These are phyloP conservation scores for Lotus japonicus DNA, from an alignment of 306 rosid genomes.

Conservation along the genomic window DNA sequence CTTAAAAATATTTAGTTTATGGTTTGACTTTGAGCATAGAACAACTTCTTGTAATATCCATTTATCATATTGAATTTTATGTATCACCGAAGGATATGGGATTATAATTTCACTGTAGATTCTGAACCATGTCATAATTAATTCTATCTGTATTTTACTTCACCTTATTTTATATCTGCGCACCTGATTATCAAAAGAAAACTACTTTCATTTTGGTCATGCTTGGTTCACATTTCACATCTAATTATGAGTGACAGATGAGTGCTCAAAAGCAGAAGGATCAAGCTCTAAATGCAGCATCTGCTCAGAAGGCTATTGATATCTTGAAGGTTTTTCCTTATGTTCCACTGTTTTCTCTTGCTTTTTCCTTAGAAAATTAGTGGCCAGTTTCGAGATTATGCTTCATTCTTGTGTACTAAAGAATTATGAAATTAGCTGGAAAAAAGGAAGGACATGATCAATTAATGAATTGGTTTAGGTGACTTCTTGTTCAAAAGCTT, in stretches of 20 bases:
- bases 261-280: conserved; percentile 78
- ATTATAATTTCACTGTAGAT: not conserved
- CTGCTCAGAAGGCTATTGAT: conserved; percentile 73
- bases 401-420: not conserved
- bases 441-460: not conserved
- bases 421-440: not conserved
- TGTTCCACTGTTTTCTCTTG: not conserved
- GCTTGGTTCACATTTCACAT: not conserved
- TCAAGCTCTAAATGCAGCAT: conserved; percentile 56
- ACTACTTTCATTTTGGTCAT: not conserved
- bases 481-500: not conserved
- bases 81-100: not conserved
- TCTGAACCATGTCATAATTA: not conserved
- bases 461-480: not conserved
- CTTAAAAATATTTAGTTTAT: not conserved
- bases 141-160: not conserved
- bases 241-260: conserved; percentile 31
- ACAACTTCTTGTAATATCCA: not conserved
- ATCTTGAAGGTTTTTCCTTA: conserved; percentile 52
- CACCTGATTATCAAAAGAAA: not conserved
- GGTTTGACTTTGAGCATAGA: not conserved
- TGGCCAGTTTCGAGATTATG: not conserved
- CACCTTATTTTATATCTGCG: not conserved
- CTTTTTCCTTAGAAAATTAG: not conserved
- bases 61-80: not conserved